Conservation (phyloP, 2,329 filamentous ascomycete species). For the Xylaria sp. region DNA sequence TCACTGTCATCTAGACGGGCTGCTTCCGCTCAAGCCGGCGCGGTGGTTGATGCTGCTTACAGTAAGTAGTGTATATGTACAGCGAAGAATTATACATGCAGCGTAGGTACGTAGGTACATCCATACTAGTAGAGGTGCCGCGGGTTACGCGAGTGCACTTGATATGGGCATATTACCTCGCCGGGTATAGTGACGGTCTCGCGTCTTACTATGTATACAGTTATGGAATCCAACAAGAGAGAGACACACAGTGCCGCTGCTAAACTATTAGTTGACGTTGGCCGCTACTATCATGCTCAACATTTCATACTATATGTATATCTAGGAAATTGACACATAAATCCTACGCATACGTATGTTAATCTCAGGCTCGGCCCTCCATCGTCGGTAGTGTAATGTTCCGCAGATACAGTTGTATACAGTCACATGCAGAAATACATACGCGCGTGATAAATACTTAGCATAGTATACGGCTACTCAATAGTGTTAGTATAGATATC, state of each 20-base stretch:
- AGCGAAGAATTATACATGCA: too few relatives aligned
- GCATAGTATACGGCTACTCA: too few relatives aligned
- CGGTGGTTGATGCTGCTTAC: constrained; percentile 31
- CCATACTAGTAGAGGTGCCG: too few relatives aligned
- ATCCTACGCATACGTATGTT: neutral
- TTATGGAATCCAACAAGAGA: neutral
- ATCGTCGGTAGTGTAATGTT: too few relatives aligned
- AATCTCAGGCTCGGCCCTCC: neutral
- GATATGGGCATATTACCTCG: constrained; percentile 8
- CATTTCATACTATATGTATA: neutral
- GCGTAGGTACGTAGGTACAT: neutral
- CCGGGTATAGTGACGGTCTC: neutral
- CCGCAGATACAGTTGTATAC: too few relatives aligned
- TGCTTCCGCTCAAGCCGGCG: constrained; percentile 39
- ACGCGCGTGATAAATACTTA: too few relatives aligned
- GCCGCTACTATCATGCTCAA: neutral
- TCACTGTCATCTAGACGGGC: constrained; percentile 34
- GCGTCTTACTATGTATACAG: constrained; percentile 15
- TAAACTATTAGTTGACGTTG: neutral
- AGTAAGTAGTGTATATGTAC: constrained; percentile 1
- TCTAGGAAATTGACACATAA: neutral
- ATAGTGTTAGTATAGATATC: neutral
- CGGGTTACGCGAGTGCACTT: neutral
- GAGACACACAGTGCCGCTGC: neutral
- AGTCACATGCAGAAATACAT: too few relatives aligned